Base-by-base conservation (phyloP, 2,329 filamentous ascomycete species). In the Aspergillus ochraceoroseus region DNA sequence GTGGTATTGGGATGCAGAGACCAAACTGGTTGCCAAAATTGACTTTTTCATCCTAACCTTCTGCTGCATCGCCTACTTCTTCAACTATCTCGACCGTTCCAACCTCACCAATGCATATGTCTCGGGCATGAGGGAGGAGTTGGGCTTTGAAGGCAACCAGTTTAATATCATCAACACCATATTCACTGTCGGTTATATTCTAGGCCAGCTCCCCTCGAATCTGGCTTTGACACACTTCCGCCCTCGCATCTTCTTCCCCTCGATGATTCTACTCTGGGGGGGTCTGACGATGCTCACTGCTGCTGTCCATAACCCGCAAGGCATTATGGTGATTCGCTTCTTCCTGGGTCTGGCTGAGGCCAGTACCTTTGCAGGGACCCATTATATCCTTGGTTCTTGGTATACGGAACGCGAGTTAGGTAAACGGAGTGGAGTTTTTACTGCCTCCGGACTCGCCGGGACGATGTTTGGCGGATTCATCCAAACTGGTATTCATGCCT, bases 51-150 rank as follows among this genome's bases (percentile, higher is more conserved):
- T 75, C 50, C 53, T 70, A 1, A 56, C 59, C 2, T 70, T 67
- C 43, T 65, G 62, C 7, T 74, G 72, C 32, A 48, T 75, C 2
- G 67, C 63, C 15, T 73, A 66, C 41, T 74, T 73, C 44, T 61
- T 70, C 46, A 74, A 74, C 44, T 59, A 63, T 53, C 63, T 74
- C 7, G 71, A 74, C 46, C 61, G 64, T 27, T 66, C 64, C 43
- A 70, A 72, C 41, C 56, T 74, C 29, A 66, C 66, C 43, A 74
- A 74, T 49, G 72, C 72, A 2, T 75, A 62, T 41, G 59, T 63
- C n/a, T 60, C 57, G 1, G 61, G 61, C 12, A 63, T 63, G 59
- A 51, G 57, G 39, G 56, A 63, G 42, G 61, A 62, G 29, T 51
- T 63, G 7, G 30, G 44, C 28, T 59, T 63, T 27, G 40, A 55